A percentile compares a stretch with the other conserved stretches of the same genome.
Conservation (phyloP, 768 basidiomycete species). For the Chalciporus sphaerocephalus region DNA sequence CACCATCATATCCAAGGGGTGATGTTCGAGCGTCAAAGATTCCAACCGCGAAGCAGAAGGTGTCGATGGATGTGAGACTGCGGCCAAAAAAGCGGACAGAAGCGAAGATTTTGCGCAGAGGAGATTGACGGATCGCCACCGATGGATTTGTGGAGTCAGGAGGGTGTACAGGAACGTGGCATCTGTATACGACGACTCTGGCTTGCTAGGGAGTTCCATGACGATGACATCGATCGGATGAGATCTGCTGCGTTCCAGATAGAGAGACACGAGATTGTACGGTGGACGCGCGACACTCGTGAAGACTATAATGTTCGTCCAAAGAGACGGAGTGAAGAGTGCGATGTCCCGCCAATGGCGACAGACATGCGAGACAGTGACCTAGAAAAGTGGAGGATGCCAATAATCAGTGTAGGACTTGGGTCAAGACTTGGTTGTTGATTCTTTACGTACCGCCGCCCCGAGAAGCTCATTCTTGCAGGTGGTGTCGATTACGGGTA, state of each 20-base stretch:
- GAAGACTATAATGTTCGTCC: conserved; percentile 39
- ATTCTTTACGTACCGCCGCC: conserved; percentile 25
- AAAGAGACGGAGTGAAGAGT: conserved; percentile 47
- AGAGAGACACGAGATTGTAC: conserved; percentile 41
- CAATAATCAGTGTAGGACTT: no score
- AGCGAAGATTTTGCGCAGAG: no score
- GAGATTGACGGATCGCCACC: no score
- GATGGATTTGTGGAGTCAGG: conserved; percentile 40
- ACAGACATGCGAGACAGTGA: conserved; percentile 58
- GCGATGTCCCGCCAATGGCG: conserved; percentile 50
- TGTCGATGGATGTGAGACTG: conserved; percentile 35
- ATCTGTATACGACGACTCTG: conserved; percentile 23
- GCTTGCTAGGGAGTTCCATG: conserved; percentile 29
- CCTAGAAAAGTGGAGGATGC: conserved; percentile 36
- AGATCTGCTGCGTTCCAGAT: conserved; percentile 49
- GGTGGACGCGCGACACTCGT: conserved; percentile 30
- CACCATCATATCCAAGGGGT: no score
- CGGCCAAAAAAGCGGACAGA: conserved; percentile 29
- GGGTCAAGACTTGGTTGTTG: no score
- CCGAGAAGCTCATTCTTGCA: conserved; percentile 28
- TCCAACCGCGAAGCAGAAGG: conserved; percentile 17
- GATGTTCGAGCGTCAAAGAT: no score
- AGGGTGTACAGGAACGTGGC: conserved; percentile 27
- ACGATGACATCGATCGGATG: conserved; percentile 50
- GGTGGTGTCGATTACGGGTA: no score